phyloP scores from a whole-genome alignment of 306 rosid species.

The Argentina anserina region DNA sequence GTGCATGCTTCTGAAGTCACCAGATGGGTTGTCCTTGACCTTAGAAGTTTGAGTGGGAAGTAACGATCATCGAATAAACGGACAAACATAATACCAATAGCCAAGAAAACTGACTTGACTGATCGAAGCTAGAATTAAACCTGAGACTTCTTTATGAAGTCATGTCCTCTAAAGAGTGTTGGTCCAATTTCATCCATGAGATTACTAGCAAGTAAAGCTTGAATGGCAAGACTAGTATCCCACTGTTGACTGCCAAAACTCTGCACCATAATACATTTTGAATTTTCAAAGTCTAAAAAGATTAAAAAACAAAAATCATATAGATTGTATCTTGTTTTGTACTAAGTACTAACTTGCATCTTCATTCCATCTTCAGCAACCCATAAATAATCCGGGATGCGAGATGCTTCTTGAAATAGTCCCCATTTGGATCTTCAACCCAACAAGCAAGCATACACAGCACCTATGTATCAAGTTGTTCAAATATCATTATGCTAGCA shows the following conservation, averaged over 20 bases:
- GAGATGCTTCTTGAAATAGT: slow-evolving; percentile 61
- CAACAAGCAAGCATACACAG: slow-evolving; percentile 75
- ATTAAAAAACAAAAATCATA: no score
- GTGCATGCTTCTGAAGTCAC: slow-evolving; percentile 56
- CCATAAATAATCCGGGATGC: slow-evolving; percentile 72
- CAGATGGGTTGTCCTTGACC: slow-evolving; percentile 57
- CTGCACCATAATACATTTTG: slow-evolving; percentile 18
- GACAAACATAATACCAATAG: no score
- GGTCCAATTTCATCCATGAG: slow-evolving; percentile 46
- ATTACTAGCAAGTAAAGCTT: slow-evolving; percentile 57
- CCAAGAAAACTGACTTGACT: no score
- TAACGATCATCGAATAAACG: no score
- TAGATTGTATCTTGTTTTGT: background rate
- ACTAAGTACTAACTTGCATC: slow-evolving; percentile 61
- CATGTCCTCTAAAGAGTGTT: slow-evolving; percentile 48
- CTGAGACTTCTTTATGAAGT: slow-evolving; percentile 67
- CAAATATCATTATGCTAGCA: background rate
- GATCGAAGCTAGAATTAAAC: no score
- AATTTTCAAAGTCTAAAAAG: no score
- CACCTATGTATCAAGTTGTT: slow-evolving; percentile 23
- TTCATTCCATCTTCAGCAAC: slow-evolving; percentile 75
- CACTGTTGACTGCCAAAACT: slow-evolving; percentile 70
- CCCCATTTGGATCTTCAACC: slow-evolving; percentile 75
- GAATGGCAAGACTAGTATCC: slow-evolving; percentile 65
- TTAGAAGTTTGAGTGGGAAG: no score